Evolutionary conservation across 2,329 filamentous ascomycete genomes (phyloP).

Genomic region (Aspergillus sp.): DNA sequence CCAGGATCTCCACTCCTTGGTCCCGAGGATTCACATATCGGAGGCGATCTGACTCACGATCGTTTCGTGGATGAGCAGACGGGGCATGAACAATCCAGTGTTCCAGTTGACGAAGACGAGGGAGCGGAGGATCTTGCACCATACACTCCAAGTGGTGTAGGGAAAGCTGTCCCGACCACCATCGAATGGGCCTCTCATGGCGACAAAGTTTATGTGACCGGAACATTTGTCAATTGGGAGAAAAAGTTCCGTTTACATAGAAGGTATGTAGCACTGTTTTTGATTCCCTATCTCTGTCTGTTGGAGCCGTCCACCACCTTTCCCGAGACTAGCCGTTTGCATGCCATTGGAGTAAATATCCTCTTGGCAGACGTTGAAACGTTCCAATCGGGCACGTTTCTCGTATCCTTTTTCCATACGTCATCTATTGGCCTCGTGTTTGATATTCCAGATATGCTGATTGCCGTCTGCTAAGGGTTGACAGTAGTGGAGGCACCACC

Average conservation of each 20-base stretch:
- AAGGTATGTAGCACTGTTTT: conserved; percentile 57
- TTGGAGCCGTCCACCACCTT: not conserved
- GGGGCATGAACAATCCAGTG: conserved; percentile 51
- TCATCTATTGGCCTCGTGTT: conserved; percentile 7
- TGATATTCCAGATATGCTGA: not conserved
- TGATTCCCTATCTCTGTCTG: conserved; percentile 4
- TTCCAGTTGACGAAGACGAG: conserved; percentile 63
- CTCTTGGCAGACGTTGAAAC: not conserved
- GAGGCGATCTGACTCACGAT: conserved; percentile 40
- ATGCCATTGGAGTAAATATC: not conserved
- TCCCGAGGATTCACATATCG: conserved; percentile 54
- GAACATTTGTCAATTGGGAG: conserved; percentile 96
- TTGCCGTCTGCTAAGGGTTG: conserved; percentile 1
- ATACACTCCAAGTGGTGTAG: conserved; percentile 60
- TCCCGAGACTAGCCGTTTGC: not conserved
- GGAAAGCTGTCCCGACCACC: conserved; percentile 71
- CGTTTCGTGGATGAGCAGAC: conserved; percentile 43
- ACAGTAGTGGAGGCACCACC: conserved; percentile 42
- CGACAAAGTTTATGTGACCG: conserved; percentile 91
- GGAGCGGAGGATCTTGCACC: conserved; percentile 65
- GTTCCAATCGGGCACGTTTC: not conserved
- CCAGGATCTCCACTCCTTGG: conserved; percentile 85
- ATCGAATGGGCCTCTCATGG: conserved; percentile 80
- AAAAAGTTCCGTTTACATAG: conserved; percentile 81
- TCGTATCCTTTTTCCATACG: not conserved